phyloP scores from a whole-genome alignment of 257 asterid genomes.

The Salvia splendens region DNA sequence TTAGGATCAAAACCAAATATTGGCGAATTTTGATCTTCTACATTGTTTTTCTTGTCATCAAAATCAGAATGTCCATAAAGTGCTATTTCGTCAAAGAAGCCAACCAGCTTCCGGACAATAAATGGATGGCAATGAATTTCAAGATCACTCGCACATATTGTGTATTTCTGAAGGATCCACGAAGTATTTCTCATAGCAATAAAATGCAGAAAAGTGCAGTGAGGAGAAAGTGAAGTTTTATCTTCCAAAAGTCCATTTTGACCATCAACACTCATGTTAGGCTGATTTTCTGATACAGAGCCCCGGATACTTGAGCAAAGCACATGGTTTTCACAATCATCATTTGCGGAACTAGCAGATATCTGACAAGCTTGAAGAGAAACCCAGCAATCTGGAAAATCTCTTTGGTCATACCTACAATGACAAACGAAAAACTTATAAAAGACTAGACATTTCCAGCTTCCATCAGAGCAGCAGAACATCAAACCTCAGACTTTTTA shows the following conservation, averaged over 20 bases:
- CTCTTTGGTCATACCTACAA: slow-evolving; percentile 68
- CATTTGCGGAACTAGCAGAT: slow-evolving; percentile 43
- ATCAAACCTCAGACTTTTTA: neutral
- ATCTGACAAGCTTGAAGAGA: slow-evolving; percentile 56
- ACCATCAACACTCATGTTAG: slow-evolving; percentile 34
- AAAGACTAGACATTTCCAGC: slow-evolving; percentile 11
- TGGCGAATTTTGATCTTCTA: slow-evolving; percentile 37
- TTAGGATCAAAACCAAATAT: slow-evolving; percentile 35
- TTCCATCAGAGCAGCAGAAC: neutral
- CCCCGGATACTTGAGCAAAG: slow-evolving; percentile 48
- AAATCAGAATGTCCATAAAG: slow-evolving; percentile 39
- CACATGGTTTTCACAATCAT: slow-evolving; percentile 40
- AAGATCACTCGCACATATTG: slow-evolving; percentile 48
- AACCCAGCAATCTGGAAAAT: slow-evolving; percentile 57
- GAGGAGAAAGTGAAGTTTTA: slow-evolving; percentile 41
- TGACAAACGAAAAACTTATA: slow-evolving; percentile 24
- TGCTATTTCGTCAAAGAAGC: slow-evolving; percentile 53
- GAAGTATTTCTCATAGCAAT: slow-evolving; percentile 43
- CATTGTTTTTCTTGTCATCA: slow-evolving; percentile 37
- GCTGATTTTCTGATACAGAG: slow-evolving; percentile 41
- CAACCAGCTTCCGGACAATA: slow-evolving; percentile 59
- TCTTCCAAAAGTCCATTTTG: slow-evolving; percentile 41
- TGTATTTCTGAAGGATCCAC: slow-evolving; percentile 41
- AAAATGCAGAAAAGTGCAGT: slow-evolving; percentile 65
- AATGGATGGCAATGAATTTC: slow-evolving; percentile 78